A percentile compares a stretch with the other conserved stretches of the same genome.
Conservation (phyloP, 768 basidiomycete genomes). For the Lentinula edodes region DNA sequence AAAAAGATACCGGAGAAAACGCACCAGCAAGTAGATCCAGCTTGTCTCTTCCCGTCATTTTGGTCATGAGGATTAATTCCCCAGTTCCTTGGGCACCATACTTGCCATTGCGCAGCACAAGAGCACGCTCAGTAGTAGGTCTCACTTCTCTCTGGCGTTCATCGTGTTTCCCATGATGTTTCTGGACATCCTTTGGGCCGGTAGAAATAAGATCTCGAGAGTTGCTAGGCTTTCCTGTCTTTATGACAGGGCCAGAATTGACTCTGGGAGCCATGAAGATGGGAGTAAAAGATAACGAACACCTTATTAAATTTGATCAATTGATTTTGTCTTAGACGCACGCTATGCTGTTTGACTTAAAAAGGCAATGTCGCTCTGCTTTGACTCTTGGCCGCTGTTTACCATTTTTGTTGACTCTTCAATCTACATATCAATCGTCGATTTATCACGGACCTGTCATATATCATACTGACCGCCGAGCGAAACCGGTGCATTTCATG, state of each 20-base stretch:
- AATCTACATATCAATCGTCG: background rate
- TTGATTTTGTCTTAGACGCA: background rate
- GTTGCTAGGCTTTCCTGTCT: background rate
- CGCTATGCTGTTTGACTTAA: background rate
- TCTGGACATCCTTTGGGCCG: conserved; percentile 48
- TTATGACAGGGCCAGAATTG: conserved; percentile 24
- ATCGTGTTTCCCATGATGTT: conserved; percentile 32
- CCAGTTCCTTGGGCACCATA: conserved; percentile 67
- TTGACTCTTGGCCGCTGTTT: background rate
- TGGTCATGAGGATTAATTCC: conserved; percentile 52
- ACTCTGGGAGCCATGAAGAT: conserved; percentile 16
- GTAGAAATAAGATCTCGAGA: conserved; percentile 45
- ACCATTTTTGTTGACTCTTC: background rate
- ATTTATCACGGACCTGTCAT: too few species aligned
- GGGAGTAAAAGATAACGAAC: background rate
- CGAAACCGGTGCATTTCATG: background rate
- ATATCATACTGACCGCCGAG: background rate
- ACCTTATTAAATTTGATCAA: background rate
- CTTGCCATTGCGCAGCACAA: conserved; percentile 72
- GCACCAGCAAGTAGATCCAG: conserved; percentile 73
- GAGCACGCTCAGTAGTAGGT: conserved; percentile 56
- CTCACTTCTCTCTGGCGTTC: conserved; percentile 32
- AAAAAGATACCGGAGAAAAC: conserved; percentile 11
- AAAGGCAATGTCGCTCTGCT: background rate
- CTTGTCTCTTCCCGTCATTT: conserved; percentile 73